Percentiles rank a stretch among this genome's conserved stretches.
phyloP scores from a whole-genome alignment of 345 rosid genomes.

The Lepidium sativum region DNA sequence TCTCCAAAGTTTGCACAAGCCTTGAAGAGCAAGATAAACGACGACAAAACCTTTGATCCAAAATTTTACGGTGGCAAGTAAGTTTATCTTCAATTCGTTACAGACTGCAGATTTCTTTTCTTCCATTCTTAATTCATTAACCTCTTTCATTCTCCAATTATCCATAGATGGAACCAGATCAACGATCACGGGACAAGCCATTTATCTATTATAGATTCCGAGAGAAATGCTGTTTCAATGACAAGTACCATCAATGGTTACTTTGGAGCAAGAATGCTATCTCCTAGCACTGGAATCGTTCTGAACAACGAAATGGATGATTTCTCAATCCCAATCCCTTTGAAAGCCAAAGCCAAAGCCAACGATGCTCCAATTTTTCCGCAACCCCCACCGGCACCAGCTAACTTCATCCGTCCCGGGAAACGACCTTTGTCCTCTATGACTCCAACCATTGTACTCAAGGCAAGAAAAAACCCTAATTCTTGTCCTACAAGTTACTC shows the following conservation, averaged over 20 bases:
- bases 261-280: conserved; percentile 44
- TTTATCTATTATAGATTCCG: conserved; percentile 40
- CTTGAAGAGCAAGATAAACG: conserved; percentile 40
- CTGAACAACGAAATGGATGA: conserved; percentile 70
- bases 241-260: conserved; percentile 49
- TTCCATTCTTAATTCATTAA: not conserved
- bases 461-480: conserved; percentile 20
- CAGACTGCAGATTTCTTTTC: not conserved
- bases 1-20: conserved; percentile 40
- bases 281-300: conserved; percentile 51
- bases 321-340: conserved; percentile 35
- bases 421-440: conserved; percentile 65
- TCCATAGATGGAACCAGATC: conserved; percentile 43
- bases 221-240: conserved; percentile 50
- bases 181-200: conserved; percentile 63
- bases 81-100: not conserved
- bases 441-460: conserved; percentile 48
- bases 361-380: too few species aligned
- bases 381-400: conserved; percentile 35
- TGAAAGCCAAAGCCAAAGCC: too few species aligned
- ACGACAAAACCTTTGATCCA: conserved; percentile 43
- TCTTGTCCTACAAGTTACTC: not conserved
- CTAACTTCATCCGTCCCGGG: conserved; percentile 47
- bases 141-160: not conserved
- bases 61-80: conserved; percentile 49